These are phyloP conservation scores for Tricladium varicosporioides DNA, from an alignment of 2,329 filamentous ascomycete species.

Conservation along the genomic window DNA sequence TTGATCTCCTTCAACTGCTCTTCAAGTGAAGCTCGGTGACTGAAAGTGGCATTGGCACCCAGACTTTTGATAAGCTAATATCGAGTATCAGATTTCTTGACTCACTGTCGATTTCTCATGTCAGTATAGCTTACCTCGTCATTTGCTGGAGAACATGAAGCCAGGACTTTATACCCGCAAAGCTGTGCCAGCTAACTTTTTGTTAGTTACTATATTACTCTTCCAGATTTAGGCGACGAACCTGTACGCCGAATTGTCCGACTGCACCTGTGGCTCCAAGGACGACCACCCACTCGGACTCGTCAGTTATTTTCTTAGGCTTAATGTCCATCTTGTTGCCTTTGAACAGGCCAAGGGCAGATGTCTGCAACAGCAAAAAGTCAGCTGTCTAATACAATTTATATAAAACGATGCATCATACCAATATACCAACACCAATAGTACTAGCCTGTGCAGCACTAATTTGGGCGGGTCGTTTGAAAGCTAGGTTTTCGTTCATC, in stretches of 20 bases:
- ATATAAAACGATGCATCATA: slow-evolving; percentile 16
- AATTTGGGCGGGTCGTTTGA: slow-evolving; percentile 32
- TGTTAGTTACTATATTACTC: neutral
- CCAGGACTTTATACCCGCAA: slow-evolving; percentile 39
- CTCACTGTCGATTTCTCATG: neutral
- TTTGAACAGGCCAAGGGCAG: slow-evolving; percentile 34
- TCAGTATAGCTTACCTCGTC: slow-evolving; percentile 7
- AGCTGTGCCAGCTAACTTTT: slow-evolving; percentile 33
- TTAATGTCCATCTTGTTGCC: slow-evolving; percentile 28
- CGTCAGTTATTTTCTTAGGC: slow-evolving; percentile 10
- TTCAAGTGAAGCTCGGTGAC: slow-evolving; percentile 30
- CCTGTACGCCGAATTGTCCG: slow-evolving; percentile 37
- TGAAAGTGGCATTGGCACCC: slow-evolving; percentile 36
- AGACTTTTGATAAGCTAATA: slow-evolving; percentile 28
- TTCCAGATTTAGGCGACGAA: neutral
- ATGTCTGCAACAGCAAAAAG: slow-evolving; percentile 29
- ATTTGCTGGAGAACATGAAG: slow-evolving; percentile 37
- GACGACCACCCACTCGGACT: slow-evolving; percentile 38
- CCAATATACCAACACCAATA: slow-evolving; percentile 37
- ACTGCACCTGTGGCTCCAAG: slow-evolving; percentile 38
- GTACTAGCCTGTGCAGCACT: slow-evolving; percentile 35
- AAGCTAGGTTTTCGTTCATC: slow-evolving; percentile 37
- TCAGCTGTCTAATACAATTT: slow-evolving; percentile 32
- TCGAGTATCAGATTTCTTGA: neutral
- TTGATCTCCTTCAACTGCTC: slow-evolving; percentile 35